Conservation (phyloP, 129 eudicot species). For the Scalesia atractyloides region DNA sequence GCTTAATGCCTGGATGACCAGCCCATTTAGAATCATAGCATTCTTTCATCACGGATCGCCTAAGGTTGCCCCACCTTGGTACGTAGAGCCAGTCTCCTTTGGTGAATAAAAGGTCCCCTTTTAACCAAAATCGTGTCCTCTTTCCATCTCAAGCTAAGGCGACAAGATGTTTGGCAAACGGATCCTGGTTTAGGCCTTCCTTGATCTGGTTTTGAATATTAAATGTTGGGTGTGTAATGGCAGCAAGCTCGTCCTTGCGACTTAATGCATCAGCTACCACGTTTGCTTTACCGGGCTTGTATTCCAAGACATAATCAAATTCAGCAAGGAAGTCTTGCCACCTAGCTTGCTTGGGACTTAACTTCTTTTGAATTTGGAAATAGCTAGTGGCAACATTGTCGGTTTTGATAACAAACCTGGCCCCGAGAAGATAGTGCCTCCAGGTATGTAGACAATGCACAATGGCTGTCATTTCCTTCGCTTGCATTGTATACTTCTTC, state of each 20-base stretch:
- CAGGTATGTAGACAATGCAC: constrained; percentile 11
- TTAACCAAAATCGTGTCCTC: neutral
- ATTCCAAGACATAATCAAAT: neutral
- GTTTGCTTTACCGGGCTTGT: neutral
- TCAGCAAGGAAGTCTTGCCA: constrained; percentile 15
- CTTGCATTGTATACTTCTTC: neutral
- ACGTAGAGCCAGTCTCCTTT: neutral
- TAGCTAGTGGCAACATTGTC: no score
- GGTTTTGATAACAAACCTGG: no score
- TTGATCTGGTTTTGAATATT: no score
- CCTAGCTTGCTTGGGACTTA: no score
- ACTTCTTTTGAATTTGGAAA: no score
- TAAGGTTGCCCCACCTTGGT: neutral
- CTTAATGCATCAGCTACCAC: neutral
- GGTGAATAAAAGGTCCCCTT: neutral
- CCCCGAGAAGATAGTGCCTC: constrained; percentile 26
- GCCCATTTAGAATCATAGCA: constrained; percentile 7
- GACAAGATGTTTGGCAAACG: no score
- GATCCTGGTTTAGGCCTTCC: no score
- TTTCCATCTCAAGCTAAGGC: no score
- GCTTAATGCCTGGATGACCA: neutral
- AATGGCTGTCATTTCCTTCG: constrained; percentile 7
- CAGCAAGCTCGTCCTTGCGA: neutral
- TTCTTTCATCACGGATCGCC: neutral
- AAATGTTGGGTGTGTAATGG: no score